Conservation (phyloP, 352 stramenopile species). For the Phytophthora fragariaefolia region DNA sequence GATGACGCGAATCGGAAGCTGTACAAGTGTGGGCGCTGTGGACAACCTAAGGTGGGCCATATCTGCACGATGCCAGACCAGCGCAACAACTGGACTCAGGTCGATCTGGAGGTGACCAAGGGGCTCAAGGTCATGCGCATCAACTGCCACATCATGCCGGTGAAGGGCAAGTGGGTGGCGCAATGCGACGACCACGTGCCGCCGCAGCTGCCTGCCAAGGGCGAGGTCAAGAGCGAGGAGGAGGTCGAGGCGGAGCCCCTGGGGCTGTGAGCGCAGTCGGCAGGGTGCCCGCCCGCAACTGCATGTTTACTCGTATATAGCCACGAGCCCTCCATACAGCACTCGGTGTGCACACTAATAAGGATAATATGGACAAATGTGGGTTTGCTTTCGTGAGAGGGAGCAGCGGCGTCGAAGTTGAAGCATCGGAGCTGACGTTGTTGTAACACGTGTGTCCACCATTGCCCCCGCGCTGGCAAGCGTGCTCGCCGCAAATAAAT, state of each 20-base stretch:
- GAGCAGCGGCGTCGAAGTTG: background rate
- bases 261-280: conserved; percentile 18
- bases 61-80: conserved; percentile 88
- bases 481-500: background rate
- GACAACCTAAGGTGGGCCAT: conserved; percentile 86
- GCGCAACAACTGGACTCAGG: conserved; percentile 88
- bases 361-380: conserved; percentile 39
- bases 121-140: conserved; percentile 74
- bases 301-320: conserved; percentile 34
- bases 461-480: background rate
- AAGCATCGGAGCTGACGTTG: too few species aligned
- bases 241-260: conserved; percentile 40
- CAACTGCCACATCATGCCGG: conserved; percentile 76
- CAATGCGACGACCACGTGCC: conserved; percentile 70
- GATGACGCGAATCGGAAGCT: conserved; percentile 72
- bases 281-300: background rate
- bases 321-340: conserved; percentile 18
- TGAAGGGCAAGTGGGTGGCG: conserved; percentile 69
- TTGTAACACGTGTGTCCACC: too few species aligned
- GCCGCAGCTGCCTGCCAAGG: conserved; percentile 28
- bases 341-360: conserved; percentile 19
- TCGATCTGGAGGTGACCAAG: conserved; percentile 80
- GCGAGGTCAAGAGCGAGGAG: conserved; percentile 33
- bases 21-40: conserved; percentile 90
- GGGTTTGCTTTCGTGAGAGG: conserved; percentile 4